Evolutionary conservation across 495 filamentous ascomycete genomes (phyloP).

Genomic region (Aspergillus baeticus): DNA sequence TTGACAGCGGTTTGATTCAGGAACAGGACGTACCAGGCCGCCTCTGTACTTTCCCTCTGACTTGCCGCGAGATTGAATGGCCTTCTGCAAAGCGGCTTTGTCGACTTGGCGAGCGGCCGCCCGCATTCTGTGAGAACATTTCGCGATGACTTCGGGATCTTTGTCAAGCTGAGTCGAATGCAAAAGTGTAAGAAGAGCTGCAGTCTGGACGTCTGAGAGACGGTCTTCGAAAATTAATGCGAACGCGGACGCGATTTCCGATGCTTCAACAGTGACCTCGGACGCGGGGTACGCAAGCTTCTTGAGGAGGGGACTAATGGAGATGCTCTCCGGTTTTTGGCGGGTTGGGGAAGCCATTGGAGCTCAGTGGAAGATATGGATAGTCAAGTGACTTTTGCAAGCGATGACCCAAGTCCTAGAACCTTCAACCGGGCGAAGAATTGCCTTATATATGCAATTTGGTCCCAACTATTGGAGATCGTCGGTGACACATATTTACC

Average conservation of each 20-base stretch:
- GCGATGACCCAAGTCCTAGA: neutral
- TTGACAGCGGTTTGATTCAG: neutral
- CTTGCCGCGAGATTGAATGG: constrained; percentile 54
- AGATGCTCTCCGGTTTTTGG: constrained; percentile 47
- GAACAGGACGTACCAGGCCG: constrained; percentile 54
- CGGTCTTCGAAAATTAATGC: constrained; percentile 84
- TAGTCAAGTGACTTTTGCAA: neutral
- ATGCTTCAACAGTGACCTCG: constrained; percentile 57
- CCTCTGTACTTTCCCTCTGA: constrained; percentile 69
- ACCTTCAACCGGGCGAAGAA: neutral
- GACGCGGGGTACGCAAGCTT: constrained; percentile 69
- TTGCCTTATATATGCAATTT: constrained; percentile 8
- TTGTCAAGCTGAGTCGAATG: constrained; percentile 83
- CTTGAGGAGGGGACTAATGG: constrained; percentile 79
- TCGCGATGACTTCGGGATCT: constrained; percentile 74
- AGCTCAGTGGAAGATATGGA: neutral
- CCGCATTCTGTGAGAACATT: constrained; percentile 68
- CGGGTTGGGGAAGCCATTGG: constrained; percentile 21
- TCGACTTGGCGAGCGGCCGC: constrained; percentile 69
- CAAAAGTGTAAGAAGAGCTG: constrained; percentile 79
- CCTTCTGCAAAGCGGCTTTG: constrained; percentile 52
- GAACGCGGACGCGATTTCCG: constrained; percentile 84
- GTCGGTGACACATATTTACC: constrained; percentile 13
- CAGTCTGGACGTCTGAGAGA: constrained; percentile 78
- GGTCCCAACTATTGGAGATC: constrained; percentile 1